Conservation (phyloP, 345 rosid genomes). For the Boechera divaricarpa region DNA sequence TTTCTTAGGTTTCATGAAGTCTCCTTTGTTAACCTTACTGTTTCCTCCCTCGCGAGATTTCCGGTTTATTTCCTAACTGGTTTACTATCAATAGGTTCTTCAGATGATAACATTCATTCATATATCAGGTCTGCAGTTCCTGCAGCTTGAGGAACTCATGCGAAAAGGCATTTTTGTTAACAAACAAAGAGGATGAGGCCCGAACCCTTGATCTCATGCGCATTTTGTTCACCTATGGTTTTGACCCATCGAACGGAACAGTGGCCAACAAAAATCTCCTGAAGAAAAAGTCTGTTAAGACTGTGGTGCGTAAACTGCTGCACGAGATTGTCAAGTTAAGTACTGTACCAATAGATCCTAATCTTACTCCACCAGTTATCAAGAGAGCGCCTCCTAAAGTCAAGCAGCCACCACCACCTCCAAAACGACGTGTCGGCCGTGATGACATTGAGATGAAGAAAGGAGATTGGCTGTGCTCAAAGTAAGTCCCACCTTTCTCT, state of each 20-base stretch:
- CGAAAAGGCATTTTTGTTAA: slow-evolving; percentile 77
- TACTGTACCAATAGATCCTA: slow-evolving; percentile 91
- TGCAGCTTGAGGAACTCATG: slow-evolving; percentile 93
- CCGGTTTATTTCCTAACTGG: slow-evolving; percentile 24
- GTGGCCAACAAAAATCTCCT: slow-evolving; percentile 65
- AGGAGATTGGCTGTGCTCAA: slow-evolving; percentile 98
- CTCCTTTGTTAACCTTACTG: slow-evolving; percentile 2
- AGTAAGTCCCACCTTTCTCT: slow-evolving; percentile 57
- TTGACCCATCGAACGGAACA: slow-evolving; percentile 65
- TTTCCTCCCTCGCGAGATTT: neutral
- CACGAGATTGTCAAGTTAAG: slow-evolving; percentile 89
- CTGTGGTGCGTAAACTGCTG: slow-evolving; percentile 82
- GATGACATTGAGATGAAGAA: slow-evolving; percentile 97
- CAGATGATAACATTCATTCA: slow-evolving; percentile 33
- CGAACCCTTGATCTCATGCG: slow-evolving; percentile 86
- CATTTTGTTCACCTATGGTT: slow-evolving; percentile 74
- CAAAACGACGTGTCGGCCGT: slow-evolving; percentile 90
- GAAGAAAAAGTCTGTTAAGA: slow-evolving; percentile 80
- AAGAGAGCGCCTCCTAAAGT: slow-evolving; percentile 91
- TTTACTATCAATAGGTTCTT: slow-evolving; percentile 33
- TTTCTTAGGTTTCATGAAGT: slow-evolving; percentile 13
- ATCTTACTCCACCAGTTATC: slow-evolving; percentile 88
- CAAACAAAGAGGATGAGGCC: slow-evolving; percentile 96
- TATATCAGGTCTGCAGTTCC: slow-evolving; percentile 88
- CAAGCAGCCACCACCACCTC: slow-evolving; percentile 96